These are phyloP conservation scores for Penicillium vulpinum DNA, from an alignment of 2,329 filamentous ascomycete species.

Conservation along the genomic window DNA sequence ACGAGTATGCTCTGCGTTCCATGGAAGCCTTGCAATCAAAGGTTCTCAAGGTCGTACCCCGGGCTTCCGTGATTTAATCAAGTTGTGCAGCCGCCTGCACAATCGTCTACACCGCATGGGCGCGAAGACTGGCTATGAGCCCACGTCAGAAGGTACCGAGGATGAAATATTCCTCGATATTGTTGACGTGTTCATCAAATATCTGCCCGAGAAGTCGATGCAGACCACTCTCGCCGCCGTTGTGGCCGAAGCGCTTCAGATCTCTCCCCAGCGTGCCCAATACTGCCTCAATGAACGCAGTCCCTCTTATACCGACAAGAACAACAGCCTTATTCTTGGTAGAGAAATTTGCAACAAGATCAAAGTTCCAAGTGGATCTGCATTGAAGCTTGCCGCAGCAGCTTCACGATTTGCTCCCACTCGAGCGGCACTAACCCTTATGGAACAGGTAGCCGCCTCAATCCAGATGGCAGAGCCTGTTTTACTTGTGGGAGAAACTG, in stretches of 20 bases:
- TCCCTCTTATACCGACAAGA: conserved; percentile 65
- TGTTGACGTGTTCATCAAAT: conserved; percentile 86
- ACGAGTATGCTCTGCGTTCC: conserved; percentile 42
- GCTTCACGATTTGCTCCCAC: conserved; percentile 76
- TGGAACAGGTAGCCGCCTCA: conserved; percentile 85
- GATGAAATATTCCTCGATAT: conserved; percentile 93
- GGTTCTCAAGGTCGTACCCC: conserved; percentile 55
- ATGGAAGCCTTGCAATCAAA: conserved; percentile 40
- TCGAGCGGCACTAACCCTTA: conserved; percentile 74
- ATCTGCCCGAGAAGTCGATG: conserved; percentile 66
- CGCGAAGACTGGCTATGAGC: conserved; percentile 66
- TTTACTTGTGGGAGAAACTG: conserved; percentile 95
- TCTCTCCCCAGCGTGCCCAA: conserved; percentile 77
- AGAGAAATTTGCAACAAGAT: conserved; percentile 61
- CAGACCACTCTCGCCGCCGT: conserved; percentile 56
- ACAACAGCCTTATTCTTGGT: conserved; percentile 63
- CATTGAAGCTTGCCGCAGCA: conserved; percentile 42
- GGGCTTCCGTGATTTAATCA: conserved; percentile 78
- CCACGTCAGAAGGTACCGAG: conserved; percentile 68
- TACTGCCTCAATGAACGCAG: conserved; percentile 74
- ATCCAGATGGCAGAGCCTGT: conserved; percentile 84
- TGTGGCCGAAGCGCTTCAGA: conserved; percentile 83
- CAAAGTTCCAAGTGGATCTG: conserved; percentile 52
- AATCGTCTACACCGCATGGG: conserved; percentile 60
- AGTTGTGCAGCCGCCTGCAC: conserved; percentile 80